Base-by-base conservation (phyloP, 352 stramenopile genomes). In the Phytophthora cactorum region DNA sequence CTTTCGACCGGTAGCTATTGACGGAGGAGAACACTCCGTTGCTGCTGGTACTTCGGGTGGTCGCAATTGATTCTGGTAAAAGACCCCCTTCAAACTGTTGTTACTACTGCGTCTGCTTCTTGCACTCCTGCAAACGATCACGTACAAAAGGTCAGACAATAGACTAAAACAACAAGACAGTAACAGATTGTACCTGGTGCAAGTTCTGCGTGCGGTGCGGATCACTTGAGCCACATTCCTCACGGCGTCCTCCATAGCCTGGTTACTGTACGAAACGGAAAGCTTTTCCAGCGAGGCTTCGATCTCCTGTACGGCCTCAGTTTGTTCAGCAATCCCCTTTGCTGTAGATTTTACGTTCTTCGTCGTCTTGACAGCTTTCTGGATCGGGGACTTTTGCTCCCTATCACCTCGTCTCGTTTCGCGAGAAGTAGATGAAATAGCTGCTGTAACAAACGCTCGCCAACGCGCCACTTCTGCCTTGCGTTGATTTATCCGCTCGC, bases 391-490 rank as follows among this genome's bases (percentile, higher is more conserved):
- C 39, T 22, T 10, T 36, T 50, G 12, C 29, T 49, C 39, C 11
- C 8, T 4, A 41, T 49, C 22, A 36, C 11, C 31, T 59, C 11
- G 50, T 45, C 53, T 63, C 0, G 10, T 15, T 63, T 57, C 5
- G 4, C 52, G 62, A 36, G 15, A 47, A 53, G 39, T 38, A 39
- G 62, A 59, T 25, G 15, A 47, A 53, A 32, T 38, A 28, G 62
- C 55, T 25, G 45, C 22, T 11, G 65, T 25, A 11, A 68, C 12
- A 43, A 75, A 72, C 12, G 56, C 60, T 52, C 59, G 12, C 74
- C 74, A 81, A 5, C 54, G 60, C 10, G 28, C 22, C 45, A 75
- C 32, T 50, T 80, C 73, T 6, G 67, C 58, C 6, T 68, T 73
- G 36, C 73, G 73, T 14, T 68, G 45, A 25, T 65, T 55, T 8